Conservation (phyloP, 768 basidiomycete genomes). For the Leucogyrophana mollusca region DNA sequence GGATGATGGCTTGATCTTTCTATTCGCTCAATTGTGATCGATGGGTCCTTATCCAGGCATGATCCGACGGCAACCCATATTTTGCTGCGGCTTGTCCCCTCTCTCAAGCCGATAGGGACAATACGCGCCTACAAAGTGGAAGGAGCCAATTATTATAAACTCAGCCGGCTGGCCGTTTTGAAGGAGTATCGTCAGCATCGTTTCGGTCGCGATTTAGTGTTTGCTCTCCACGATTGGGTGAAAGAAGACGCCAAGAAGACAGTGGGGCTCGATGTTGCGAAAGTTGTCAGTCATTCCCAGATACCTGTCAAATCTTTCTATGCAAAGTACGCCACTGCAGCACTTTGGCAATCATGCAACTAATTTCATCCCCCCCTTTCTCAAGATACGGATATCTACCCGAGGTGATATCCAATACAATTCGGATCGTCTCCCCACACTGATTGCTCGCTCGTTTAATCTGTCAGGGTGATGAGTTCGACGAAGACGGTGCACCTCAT, state of each 20-base stretch:
- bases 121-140: slow-evolving; percentile 49
- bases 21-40: slow-evolving; percentile 8
- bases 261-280: slow-evolving; percentile 27
- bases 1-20: slow-evolving; percentile 7
- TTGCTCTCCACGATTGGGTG: slow-evolving; percentile 60
- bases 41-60: slow-evolving; percentile 37
- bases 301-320: slow-evolving; percentile 73
- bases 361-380: slow-evolving; percentile 13
- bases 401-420: slow-evolving; percentile 47
- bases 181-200: slow-evolving; percentile 59
- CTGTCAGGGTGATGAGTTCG: slow-evolving; percentile 66
- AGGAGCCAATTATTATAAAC: slow-evolving; percentile 58
- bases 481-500: slow-evolving; percentile 84
- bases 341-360: slow-evolving; percentile 4
- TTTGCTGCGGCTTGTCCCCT: slow-evolving; percentile 64
- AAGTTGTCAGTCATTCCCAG: slow-evolving; percentile 69
- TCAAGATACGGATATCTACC: slow-evolving; percentile 66
- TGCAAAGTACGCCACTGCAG: slow-evolving; percentile 49
- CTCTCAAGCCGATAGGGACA: slow-evolving; percentile 65
- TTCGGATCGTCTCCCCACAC: slow-evolving; percentile 14
- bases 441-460: slow-evolving; percentile 18
- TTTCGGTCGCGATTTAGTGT: slow-evolving; percentile 68
- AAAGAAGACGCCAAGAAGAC: slow-evolving; percentile 33
- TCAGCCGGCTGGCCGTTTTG: slow-evolving; percentile 69
- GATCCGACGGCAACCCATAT: slow-evolving; percentile 70